Conservation (phyloP, 257 asterid species). For the Rubia yunnanensis region DNA sequence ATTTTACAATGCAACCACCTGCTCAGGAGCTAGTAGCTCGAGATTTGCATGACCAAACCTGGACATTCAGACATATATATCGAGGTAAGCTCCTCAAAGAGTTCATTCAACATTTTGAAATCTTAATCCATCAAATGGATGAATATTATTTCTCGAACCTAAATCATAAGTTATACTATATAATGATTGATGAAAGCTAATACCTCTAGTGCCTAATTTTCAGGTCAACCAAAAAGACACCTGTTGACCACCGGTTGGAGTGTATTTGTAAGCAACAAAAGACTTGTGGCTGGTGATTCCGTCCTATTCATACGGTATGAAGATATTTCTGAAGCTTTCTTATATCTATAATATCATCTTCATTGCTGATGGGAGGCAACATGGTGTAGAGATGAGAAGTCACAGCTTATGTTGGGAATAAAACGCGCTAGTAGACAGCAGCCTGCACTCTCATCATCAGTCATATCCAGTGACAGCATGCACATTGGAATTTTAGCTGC, state of each 20-base stretch:
- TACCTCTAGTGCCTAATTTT: conserved; percentile 9
- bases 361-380: conserved; percentile 3
- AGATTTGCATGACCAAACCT: conserved; percentile 91
- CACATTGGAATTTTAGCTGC: conserved; percentile 98
- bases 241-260: conserved; percentile 98
- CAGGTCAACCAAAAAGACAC: conserved; percentile 97
- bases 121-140: not conserved
- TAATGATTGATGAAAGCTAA: not conserved
- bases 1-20: conserved; percentile 98
- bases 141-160: not conserved
- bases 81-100: conserved; percentile 45
- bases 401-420: conserved; percentile 77
- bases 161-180: not conserved
- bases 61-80: conserved; percentile 94
- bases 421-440: conserved; percentile 81
- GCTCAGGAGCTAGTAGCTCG: conserved; percentile 82
- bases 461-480: conserved; percentile 93
- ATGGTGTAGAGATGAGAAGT: conserved; percentile 67
- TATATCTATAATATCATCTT: not conserved
- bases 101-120: not conserved
- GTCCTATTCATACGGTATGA: conserved; percentile 84
- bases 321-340: not conserved
- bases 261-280: conserved; percentile 85
- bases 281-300: conserved; percentile 87
- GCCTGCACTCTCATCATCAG: conserved; percentile 80